Evolutionary conservation across 148 eudicot species (phyloP), one percentile per base, ranked within the genome.

Genomic region (Amaranthus palmeri): DNA sequence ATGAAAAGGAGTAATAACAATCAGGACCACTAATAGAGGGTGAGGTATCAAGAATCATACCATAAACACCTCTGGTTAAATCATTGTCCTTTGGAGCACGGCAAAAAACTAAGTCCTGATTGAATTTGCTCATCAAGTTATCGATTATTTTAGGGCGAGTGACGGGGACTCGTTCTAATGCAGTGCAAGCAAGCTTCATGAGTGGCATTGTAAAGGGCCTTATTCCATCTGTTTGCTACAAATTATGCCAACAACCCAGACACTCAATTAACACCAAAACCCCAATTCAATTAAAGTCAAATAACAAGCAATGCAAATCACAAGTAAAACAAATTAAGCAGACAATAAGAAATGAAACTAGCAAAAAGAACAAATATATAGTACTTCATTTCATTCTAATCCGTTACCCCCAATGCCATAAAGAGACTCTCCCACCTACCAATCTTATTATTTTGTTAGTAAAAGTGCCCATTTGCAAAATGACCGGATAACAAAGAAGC

Each of bases 191-290:
- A 76, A 93, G 88, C 78, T 74, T 85, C 98, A 93, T 93, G 70
- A 93, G 69, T 53, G 98, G 98, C 98, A 93, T 93, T 10, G 96
- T 88, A 61, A 93, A 93, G 74, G 96, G 98, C 77, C 98, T 87
- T 46, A 93, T 90, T 74, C 98, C 98, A 86, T 93, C 98, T 82
- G 72, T 60, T 83, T 84, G 73, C 98, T 93, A 85, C 82, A 87
- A 71, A 75, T 54, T 58, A 73, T 62, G 67, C 57, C 42, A 7
- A 67, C n/a, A 49, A 61, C 65, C 80, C 36, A 25, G 36, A 25
- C 36, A 25, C 36, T 25, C 36, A 25, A 25, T 25, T 25, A 25
- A 25, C 36, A 25, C 46, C 52, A 65, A 65, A 8, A 54, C 69
- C 76, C 9, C 42, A 40, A 43, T 43, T 70, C 49, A 68, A 48